Evolutionary conservation across 2,329 filamentous ascomycete genomes (phyloP), one percentile per base, ranked within the genome.

Genomic region (Ophiocordyceps camponoti-floridani): DNA sequence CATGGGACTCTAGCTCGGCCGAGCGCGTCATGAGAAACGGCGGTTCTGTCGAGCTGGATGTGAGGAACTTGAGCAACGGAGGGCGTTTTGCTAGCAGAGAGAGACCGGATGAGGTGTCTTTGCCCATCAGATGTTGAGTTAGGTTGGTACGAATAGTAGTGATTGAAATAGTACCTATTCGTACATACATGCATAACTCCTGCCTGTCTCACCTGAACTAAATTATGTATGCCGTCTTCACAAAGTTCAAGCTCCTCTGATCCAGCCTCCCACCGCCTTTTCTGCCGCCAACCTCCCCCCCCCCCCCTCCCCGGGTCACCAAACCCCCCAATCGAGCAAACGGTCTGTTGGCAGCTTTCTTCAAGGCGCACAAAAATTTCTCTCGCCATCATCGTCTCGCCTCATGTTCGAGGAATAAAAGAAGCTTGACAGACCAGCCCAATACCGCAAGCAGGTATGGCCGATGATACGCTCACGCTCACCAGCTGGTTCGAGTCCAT

Each of bases 401-500:
- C 23, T 23, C 23, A 23, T 23, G 23, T 23, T 3, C 23, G 5
- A 23, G 23, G 23, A 5, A 23, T 23, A 23, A 23, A 3, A 23
- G 23, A 23, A 23, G 23, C 23, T 23, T 23, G 23, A 23, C 23
- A 23, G 23, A 23, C 23, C 23, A 23, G 23, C 23, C 23, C 14
- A 16, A 9, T 38, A 23, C 35, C 35, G 35, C 35, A 38, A 7
- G 9, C 10, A 23, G 23, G 23, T 23, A 38, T 16, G 35, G 35
- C 16, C 16, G 35, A 38, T n/a, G 35, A 10, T 16, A 16, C 16
- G 4, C 35, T 38, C 35, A 16, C 16, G n/a, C 35, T 38, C 35
- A 38, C 4, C 5, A 38, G 35, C 35, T 53, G 50, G 51, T 47
- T 46, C 37, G 35, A 43, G 11, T 42, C 46, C 3, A 30, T 49